Conservation (phyloP, 495 filamentous ascomycete genomes). For the Neurospora sp. region DNA sequence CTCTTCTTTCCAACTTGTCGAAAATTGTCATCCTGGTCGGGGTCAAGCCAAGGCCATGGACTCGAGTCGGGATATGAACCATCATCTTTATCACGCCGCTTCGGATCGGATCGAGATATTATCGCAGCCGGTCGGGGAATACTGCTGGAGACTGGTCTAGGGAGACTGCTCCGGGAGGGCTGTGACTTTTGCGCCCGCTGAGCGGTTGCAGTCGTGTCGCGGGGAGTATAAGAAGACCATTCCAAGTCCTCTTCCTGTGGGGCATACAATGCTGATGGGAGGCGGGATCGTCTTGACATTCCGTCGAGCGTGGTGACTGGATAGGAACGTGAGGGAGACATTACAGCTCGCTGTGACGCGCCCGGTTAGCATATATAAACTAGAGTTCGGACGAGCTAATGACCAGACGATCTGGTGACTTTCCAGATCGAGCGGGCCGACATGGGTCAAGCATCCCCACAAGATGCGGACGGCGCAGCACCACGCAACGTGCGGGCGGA, state of each 20-base stretch:
- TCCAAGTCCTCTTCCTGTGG: slow-evolving; percentile 6
- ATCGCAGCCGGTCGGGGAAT: neutral
- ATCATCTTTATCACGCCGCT: slow-evolving; percentile 3
- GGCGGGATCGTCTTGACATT: slow-evolving; percentile 8
- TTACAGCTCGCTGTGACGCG: slow-evolving; percentile 2
- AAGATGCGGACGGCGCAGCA: neutral
- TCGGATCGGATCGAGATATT: neutral
- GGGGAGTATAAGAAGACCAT: neutral
- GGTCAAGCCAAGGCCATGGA: slow-evolving; percentile 27
- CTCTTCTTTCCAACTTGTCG: slow-evolving; percentile 33
- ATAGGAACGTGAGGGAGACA: neutral
- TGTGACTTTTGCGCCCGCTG: slow-evolving; percentile 9
- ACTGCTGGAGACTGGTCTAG: neutral
- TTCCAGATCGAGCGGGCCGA: neutral
- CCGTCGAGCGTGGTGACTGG: slow-evolving; percentile 6
- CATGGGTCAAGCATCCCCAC: neutral
- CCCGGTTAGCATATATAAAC: slow-evolving; percentile 1
- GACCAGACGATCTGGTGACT: neutral
- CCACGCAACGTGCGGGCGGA: neutral
- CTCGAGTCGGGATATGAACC: slow-evolving; percentile 21
- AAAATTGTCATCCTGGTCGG: slow-evolving; percentile 37
- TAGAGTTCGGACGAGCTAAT: neutral
- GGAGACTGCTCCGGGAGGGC: neutral
- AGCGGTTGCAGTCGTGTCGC: slow-evolving; percentile 14
- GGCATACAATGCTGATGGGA: neutral